Evolutionary conservation across 768 basidiomycete species (phyloP).

Genomic region (Astraeus odoratus): DNA sequence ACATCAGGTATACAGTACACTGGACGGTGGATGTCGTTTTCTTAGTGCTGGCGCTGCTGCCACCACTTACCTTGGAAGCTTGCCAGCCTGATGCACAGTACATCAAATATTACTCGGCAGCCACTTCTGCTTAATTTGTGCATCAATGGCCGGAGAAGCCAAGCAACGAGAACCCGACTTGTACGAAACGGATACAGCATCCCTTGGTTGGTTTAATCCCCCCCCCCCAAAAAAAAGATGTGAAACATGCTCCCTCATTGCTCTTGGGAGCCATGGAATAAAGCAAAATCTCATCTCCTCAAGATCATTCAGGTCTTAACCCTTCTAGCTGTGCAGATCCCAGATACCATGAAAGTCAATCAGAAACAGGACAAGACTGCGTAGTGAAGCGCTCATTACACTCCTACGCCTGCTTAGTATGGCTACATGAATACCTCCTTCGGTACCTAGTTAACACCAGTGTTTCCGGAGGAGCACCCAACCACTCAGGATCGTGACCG

Average conservation of each 20-base stretch:
- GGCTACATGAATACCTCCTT: too few species aligned
- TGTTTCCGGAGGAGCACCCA: too few species aligned
- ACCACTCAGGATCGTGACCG: too few species aligned
- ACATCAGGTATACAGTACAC: conserved; percentile 41
- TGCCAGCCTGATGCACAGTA: conserved; percentile 41
- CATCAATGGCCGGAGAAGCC: conserved; percentile 49
- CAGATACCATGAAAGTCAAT: too few species aligned
- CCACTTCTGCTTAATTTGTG: conserved; percentile 24
- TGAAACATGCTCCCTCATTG: not conserved
- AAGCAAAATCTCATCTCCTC: conserved; percentile 64
- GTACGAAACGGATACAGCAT: conserved; percentile 76
- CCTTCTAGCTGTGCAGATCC: conserved; percentile 78
- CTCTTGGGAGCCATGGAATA: conserved; percentile 83
- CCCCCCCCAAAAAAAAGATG: not conserved
- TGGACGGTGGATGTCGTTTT: conserved; percentile 59
- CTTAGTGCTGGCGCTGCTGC: conserved; percentile 35
- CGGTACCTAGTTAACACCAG: too few species aligned
- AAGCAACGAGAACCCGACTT: conserved; percentile 87
- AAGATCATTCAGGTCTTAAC: conserved; percentile 81
- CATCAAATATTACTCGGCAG: conserved; percentile 63
- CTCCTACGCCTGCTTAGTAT: too few species aligned
- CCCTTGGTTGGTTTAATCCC: conserved; percentile 88
- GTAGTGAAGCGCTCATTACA: too few species aligned
- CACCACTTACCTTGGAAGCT: conserved; percentile 9
- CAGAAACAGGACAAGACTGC: too few species aligned